Evolutionary conservation across 2,329 filamentous ascomycete species (phyloP), one percentile per base, ranked within the genome.

Genomic region (Chrysoporthe puriensis): DNA sequence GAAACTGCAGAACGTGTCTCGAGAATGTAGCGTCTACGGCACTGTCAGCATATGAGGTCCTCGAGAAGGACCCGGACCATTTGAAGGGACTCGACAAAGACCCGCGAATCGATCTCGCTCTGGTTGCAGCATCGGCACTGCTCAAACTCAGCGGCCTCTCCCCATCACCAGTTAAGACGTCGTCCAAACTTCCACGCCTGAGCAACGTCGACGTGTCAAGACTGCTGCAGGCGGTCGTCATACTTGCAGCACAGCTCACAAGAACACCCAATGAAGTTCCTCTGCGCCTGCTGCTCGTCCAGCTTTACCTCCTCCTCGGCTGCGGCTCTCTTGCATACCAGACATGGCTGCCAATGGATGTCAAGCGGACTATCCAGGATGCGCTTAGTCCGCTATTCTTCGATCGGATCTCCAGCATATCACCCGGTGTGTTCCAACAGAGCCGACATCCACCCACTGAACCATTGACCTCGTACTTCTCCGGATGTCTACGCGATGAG

Each of bases 301-400:
- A 85, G 65, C 73, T 88, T 2, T 84, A 86, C 62, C 76, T 86
- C 11, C 74, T 82, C 3, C 76, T 87, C 7, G 86, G 86, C 8
- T 85, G 83, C 14, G 80, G 80, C 0, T 78, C 82, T 1, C 79
- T 80, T 21, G 84, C 83, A 0, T 77, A 81, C 34, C 74, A 82
- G 44, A 74, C 85, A 2, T 88, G 85, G 85, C 77, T 79, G 13
- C 79, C 79, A 0, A 78, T 87, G 11, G 84, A 81, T 3, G 82
- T 88, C 1, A 88, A 88, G 75, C 81, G 86, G 32, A 85, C 84
- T 0, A 85, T 87, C 40, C 82, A 86, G n/a, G 85, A 88, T 70
- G 84, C 85, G 0, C 78, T 88, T 0, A 85, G 79, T 2, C 82
- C 85, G 0, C 76, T 86, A 1, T 86, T 86, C 68, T 83, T 85